These are phyloP conservation scores for Neonectria sp. DNA, from an alignment of 2,329 filamentous ascomycete genomes.

Conservation along the genomic window DNA sequence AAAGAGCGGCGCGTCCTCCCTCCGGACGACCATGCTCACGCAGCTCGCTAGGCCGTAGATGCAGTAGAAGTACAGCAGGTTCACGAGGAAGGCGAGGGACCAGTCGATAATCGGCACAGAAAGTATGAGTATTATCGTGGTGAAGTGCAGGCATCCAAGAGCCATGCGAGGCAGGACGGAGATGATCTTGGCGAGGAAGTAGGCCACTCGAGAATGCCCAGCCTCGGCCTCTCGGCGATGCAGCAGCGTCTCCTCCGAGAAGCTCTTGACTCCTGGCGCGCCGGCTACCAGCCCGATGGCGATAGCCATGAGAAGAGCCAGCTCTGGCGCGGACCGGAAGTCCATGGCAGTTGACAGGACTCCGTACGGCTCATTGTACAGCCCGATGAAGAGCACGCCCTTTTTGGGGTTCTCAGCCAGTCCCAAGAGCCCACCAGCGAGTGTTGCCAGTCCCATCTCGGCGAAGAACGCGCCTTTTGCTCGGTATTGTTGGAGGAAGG, in stretches of 20 bases:
- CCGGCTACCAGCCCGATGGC: slow-evolving; percentile 68
- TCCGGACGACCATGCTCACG: slow-evolving; percentile 67
- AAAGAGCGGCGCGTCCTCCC: slow-evolving; percentile 71
- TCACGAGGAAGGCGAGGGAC: slow-evolving; percentile 63
- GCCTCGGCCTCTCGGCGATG: slow-evolving; percentile 70
- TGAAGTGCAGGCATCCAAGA: slow-evolving; percentile 68
- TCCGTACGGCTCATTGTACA: slow-evolving; percentile 65
- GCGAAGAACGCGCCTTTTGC: slow-evolving; percentile 65
- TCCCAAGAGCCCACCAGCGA: slow-evolving; percentile 69
- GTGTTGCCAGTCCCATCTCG: slow-evolving; percentile 66
- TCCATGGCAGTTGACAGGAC: slow-evolving; percentile 67
- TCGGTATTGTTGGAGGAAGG: slow-evolving; percentile 71
- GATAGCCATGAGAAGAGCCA: slow-evolving; percentile 67
- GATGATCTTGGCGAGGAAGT: slow-evolving; percentile 70
- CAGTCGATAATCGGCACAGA: slow-evolving; percentile 66
- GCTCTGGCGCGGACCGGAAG: slow-evolving; percentile 64
- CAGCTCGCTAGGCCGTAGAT: slow-evolving; percentile 70
- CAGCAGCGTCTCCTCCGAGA: slow-evolving; percentile 60
- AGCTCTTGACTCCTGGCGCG: slow-evolving; percentile 69
- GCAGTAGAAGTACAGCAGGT: slow-evolving; percentile 71
- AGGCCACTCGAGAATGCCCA: slow-evolving; percentile 69
- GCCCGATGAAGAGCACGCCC: slow-evolving; percentile 68
- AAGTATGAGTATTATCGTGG: slow-evolving; percentile 64
- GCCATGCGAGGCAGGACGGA: slow-evolving; percentile 66
- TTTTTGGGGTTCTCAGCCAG: slow-evolving; percentile 65